Conservation (phyloP, 2,329 filamentous ascomycete species). For the Cladosporium sp. region DNA sequence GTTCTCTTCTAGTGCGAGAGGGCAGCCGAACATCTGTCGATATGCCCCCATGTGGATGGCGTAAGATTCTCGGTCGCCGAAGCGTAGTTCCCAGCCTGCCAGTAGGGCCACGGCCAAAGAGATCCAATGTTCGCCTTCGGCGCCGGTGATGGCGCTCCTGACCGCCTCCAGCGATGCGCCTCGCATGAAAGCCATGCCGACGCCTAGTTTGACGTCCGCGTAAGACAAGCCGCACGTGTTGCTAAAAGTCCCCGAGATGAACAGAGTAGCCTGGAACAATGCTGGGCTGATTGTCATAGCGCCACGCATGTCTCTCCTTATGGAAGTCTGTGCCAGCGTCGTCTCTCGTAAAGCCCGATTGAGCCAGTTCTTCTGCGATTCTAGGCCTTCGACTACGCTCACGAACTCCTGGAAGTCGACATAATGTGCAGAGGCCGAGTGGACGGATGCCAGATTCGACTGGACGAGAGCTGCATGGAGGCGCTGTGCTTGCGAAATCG, state of each 20-base stretch:
- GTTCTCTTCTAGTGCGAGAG: conserved; percentile 14
- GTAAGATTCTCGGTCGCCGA: conserved; percentile 18
- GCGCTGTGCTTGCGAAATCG: not conserved
- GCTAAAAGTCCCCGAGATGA: conserved; percentile 18
- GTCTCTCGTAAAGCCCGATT: conserved; percentile 9
- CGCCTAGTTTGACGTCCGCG: conserved; percentile 15
- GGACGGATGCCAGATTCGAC: not conserved
- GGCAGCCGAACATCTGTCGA: not conserved
- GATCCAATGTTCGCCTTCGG: conserved; percentile 13
- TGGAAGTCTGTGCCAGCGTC: conserved; percentile 16
- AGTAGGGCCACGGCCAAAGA: conserved; percentile 20
- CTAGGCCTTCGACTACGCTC: conserved; percentile 1
- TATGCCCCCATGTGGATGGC: conserved; percentile 18
- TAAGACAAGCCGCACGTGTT: conserved; percentile 19
- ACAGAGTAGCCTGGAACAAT: conserved; percentile 19
- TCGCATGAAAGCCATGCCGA: conserved; percentile 17
- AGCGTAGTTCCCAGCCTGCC: conserved; percentile 22
- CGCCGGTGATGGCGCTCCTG: conserved; percentile 12
- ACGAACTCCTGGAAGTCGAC: conserved; percentile 7
- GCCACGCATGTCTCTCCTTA: conserved; percentile 16
- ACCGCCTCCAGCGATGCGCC: conserved; percentile 20
- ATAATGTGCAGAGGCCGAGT: not conserved
- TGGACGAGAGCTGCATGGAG: not conserved
- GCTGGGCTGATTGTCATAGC: conserved; percentile 16
- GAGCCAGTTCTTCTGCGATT: conserved; percentile 8